These are phyloP conservation scores for Aureobasidium namibiae DNA, from an alignment of 2,329 filamentous ascomycete genomes.

Conservation along the genomic window DNA sequence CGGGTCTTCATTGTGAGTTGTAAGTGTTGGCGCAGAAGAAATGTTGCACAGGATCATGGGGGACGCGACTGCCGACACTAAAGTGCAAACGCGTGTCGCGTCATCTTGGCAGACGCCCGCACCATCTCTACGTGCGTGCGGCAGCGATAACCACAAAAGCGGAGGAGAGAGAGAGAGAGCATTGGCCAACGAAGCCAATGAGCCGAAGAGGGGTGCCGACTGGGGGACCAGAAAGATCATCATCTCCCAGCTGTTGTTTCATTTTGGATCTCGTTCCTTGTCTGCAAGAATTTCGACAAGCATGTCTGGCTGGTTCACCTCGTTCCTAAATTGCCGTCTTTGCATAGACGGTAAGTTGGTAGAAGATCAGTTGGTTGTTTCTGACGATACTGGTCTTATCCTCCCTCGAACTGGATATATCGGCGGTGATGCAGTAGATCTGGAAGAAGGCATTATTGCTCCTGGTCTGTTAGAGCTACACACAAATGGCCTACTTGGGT, in stretches of 20 bases:
- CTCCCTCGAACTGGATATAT: too few relatives aligned
- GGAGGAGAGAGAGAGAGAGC: not conserved
- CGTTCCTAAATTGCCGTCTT: slow-evolving; percentile 39
- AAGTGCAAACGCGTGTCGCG: slow-evolving; percentile 1
- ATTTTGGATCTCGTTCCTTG: not conserved
- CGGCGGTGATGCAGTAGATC: slow-evolving; percentile 38
- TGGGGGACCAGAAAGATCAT: not conserved
- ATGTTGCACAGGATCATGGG: not conserved
- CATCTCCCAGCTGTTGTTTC: not conserved
- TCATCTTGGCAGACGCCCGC: not conserved
- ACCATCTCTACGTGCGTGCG: not conserved
- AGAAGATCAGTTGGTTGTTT: slow-evolving; percentile 37
- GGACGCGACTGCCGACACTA: not conserved
- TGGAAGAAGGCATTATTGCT: slow-evolving; percentile 43
- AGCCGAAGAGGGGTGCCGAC: slow-evolving; percentile 4
- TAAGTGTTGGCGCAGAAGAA: slow-evolving; percentile 8
- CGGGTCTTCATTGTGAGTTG: slow-evolving; percentile 23
- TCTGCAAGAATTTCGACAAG: not conserved
- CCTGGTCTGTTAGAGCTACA: slow-evolving; percentile 50
- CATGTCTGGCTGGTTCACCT: slow-evolving; percentile 33
- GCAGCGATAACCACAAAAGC: too few relatives aligned
- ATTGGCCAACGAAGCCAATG: not conserved
- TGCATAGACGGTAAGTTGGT: slow-evolving; percentile 35
- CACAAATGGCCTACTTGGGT: slow-evolving; percentile 46
- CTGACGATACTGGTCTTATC: slow-evolving; percentile 36